Conservation (phyloP, 2,329 filamentous ascomycete species). For the Incumbomyces delicatus region DNA sequence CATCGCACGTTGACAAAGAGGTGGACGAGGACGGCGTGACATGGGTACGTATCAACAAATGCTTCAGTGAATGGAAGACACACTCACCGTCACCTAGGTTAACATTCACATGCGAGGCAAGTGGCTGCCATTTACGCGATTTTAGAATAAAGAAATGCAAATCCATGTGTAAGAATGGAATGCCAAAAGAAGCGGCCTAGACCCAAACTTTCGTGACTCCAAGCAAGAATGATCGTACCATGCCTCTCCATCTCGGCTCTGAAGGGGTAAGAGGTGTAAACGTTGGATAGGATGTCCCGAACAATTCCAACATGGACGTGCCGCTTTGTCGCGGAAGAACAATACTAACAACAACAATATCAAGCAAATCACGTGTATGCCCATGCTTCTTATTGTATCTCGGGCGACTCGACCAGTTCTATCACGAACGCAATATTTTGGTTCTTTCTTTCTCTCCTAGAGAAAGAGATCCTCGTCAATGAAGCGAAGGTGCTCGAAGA, state of each 20-base stretch:
- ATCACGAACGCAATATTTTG: too few relatives aligned
- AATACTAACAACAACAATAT: conserved; percentile 5
- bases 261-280: too few relatives aligned
- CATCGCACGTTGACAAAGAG: conserved; percentile 88
- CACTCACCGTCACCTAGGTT: conserved; percentile 32
- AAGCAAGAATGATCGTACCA: neutral
- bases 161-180: neutral
- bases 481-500: too few relatives aligned
- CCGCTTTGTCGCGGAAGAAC: neutral
- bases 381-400: neutral
- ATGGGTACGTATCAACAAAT: conserved; percentile 41
- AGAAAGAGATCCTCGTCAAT: too few relatives aligned
- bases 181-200: neutral
- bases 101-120: conserved; percentile 76
- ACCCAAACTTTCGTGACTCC: neutral
- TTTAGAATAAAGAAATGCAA: conserved; percentile 22
- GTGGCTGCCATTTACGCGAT: conserved; percentile 51
- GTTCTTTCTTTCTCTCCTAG: too few relatives aligned
- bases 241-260: too few relatives aligned
- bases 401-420: too few relatives aligned
- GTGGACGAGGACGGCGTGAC: conserved; percentile 68
- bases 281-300: too few relatives aligned
- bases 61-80: neutral
- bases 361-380: conserved; percentile 1
- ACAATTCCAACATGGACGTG: too few relatives aligned